Base-by-base conservation (phyloP, 2,329 filamentous ascomycete genomes). In the Apiospora aurea region DNA sequence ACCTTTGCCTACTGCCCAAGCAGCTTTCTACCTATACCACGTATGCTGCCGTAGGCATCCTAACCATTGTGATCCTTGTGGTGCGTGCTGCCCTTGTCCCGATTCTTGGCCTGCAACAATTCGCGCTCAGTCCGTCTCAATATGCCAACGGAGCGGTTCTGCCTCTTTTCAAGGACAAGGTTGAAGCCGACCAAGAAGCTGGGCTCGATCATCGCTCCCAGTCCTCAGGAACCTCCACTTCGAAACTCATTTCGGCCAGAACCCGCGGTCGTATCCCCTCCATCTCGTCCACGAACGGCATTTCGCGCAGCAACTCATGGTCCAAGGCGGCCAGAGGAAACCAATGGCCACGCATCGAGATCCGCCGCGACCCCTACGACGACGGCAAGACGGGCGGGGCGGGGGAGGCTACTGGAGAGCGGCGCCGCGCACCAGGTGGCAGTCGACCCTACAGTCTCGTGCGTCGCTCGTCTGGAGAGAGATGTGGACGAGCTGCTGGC, bases 1-100 rank as follows among this genome's bases (percentile, higher is more conserved):
- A 97, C 75, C 88, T 98, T 2, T 99, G 96, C 79, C 88, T 99
- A 1, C 87, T 98, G 11, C 96, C 96, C 0, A 94, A 96, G 80
- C 95, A 98, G 81, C 85, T 98, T 14, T 88, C 89, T 69, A 95
- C 95, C 8, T 97, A 96, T 81, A 90, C 96, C 73, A 88, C 89
- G 71, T 99, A 99, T 79, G 89, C 86, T 46, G 84, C 88, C 41
- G 85, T 96, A 21, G 84, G 92, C 0, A 85, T 87, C 26, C 75
- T 90, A 6, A 86, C 84, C 29, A 64, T 91, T 16, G 78, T 87
- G 18, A 73, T 87, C 5, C 84, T 92, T 8, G 80, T 84, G 64
- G 80, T 87, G 10, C 85, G 90, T 24, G 88, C 90, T 6, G 82
- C 91, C 61, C 83, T 92, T 46, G 85, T 91, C 10, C 88, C 89